Conservation (phyloP, 2,329 filamentous ascomycete species). For the Trichoderma harzianum region DNA sequence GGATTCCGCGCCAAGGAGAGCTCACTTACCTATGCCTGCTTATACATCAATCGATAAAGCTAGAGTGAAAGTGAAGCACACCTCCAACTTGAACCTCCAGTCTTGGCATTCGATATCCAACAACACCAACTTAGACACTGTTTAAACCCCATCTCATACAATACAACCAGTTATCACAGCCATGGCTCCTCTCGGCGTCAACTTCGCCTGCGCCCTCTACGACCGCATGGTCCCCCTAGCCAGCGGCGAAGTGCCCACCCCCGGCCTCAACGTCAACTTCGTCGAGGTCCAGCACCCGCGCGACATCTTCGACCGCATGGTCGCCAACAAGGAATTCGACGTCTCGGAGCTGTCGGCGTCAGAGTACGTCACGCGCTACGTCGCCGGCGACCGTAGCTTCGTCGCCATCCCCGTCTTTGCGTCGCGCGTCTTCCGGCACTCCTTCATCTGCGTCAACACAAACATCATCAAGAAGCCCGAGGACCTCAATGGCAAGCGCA, state of each 20-base stretch:
- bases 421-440: constrained; percentile 12
- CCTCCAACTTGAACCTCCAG: background rate
- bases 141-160: background rate
- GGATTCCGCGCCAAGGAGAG: background rate
- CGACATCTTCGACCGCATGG: constrained; percentile 15
- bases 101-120: background rate
- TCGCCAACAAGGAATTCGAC: constrained; percentile 1
- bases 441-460: constrained; percentile 14
- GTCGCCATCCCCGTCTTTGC: constrained; percentile 13
- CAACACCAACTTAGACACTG: background rate
- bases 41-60: background rate
- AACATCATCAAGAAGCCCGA: constrained; percentile 1
- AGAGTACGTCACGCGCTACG: constrained; percentile 5
- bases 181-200: constrained; percentile 9
- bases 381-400: constrained; percentile 10
- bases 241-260: constrained; percentile 6
- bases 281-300: constrained; percentile 12
- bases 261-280: constrained; percentile 13
- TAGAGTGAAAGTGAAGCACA: background rate
- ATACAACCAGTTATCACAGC: background rate
- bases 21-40: background rate
- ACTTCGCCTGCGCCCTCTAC: constrained; percentile 13
- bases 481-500: constrained; percentile 14
- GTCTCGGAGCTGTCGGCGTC: constrained; percentile 5
- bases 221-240: constrained; percentile 10